Percentiles rank a stretch among this genome's conserved stretches.
Conservation (phyloP, 1,139 yeast genomes). For the Suhomyces bolitotheri region DNA sequence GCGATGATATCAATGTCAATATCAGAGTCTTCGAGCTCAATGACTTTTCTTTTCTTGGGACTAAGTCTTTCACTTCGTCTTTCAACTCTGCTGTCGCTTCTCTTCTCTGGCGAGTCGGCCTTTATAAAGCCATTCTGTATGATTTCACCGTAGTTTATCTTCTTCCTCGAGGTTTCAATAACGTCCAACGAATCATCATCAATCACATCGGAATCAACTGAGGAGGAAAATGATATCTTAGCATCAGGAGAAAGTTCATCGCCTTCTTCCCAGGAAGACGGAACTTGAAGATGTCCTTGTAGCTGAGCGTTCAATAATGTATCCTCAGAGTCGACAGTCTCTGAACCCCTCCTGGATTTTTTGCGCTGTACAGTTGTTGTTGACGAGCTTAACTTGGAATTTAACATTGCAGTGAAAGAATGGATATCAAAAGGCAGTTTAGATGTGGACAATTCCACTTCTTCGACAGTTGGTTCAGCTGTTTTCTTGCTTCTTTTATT, state of each 20-base stretch:
- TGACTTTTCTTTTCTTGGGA: conserved; percentile 1
- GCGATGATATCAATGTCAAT: no score
- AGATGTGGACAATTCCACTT: conserved; percentile 3
- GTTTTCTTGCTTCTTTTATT: conserved; percentile 8
- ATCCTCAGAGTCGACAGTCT: no score
- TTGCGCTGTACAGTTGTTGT: no score
- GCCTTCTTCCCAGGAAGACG: conserved; percentile 11
- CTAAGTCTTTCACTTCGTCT: conserved; percentile 6
- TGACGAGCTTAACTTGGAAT: conserved; percentile 21
- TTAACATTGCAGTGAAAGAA: conserved; percentile 30
- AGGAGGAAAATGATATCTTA: conserved; percentile 8
- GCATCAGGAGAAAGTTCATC: conserved; percentile 14
- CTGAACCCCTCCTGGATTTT: no score
- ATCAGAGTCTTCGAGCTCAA: no score
- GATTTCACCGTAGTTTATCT: conserved; percentile 10
- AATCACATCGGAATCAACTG: conserved; percentile 7
- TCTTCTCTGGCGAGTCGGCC: neutral
- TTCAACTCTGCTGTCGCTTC: neutral
- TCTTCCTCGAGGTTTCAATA: conserved; percentile 5
- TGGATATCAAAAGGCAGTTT: conserved; percentile 26
- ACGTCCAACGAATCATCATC: conserved; percentile 10
- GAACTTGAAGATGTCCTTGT: conserved; percentile 13
- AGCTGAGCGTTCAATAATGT: no score
- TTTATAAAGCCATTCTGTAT: conserved; percentile 14
- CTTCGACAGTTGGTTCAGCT: conserved; percentile 1